Conservation (phyloP, 306 rosid genomes). For the Geum urbanum region DNA sequence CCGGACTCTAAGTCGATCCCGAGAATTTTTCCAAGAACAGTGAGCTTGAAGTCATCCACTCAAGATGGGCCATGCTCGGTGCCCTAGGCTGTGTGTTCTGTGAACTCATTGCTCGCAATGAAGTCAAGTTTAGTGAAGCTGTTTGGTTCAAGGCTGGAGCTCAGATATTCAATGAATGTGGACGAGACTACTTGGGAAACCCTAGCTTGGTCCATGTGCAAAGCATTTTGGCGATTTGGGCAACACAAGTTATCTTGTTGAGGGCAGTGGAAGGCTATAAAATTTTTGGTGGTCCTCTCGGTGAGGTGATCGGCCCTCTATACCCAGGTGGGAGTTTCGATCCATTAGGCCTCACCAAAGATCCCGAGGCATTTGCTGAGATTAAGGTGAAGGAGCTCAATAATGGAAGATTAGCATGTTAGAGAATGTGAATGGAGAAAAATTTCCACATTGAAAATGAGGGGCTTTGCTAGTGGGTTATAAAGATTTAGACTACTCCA, state of each 20-base stretch:
- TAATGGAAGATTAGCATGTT: background rate
- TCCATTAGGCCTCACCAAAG: background rate
- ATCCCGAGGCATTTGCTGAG: background rate
- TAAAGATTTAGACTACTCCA: too few relatives aligned
- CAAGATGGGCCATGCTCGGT: conserved; percentile 2
- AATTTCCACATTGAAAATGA: too few relatives aligned
- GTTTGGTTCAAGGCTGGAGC: conserved; percentile 5
- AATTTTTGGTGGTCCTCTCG: too few relatives aligned
- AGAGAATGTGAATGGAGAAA: too few relatives aligned
- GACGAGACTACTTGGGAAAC: background rate
- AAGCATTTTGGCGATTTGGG: conserved; percentile 2
- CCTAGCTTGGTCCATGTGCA: background rate
- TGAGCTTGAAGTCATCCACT: conserved; percentile 3
- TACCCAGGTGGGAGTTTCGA: too few relatives aligned
- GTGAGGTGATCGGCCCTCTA: too few relatives aligned
- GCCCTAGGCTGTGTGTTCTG: background rate
- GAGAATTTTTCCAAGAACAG: conserved; percentile 2
- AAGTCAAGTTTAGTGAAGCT: conserved; percentile 4
- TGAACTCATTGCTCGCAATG: background rate
- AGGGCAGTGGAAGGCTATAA: too few relatives aligned
- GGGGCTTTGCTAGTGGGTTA: too few relatives aligned
- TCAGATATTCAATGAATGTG: background rate
- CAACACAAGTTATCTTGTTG: too few relatives aligned
- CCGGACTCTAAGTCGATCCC: background rate
- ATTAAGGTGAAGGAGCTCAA: conserved; percentile 8